Conservation (phyloP, 768 basidiomycete genomes). For the Leccinum incarnatum region DNA sequence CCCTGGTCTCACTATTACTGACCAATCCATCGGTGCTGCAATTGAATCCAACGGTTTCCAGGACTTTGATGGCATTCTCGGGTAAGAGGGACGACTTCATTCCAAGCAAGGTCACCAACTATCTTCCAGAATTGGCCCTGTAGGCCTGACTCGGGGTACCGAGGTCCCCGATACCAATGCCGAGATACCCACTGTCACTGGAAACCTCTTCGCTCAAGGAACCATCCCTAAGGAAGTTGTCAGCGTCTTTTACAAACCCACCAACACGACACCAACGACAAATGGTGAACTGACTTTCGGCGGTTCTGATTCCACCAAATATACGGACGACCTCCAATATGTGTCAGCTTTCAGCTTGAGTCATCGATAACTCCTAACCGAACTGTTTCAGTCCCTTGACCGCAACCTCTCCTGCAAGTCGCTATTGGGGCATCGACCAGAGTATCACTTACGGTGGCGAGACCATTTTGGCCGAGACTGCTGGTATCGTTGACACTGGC, state of each 20-base stretch:
- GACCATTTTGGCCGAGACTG: conserved; percentile 43
- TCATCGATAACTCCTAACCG: neutral
- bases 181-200: conserved; percentile 54
- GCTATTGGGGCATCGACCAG: conserved; percentile 63
- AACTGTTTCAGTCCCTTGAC: conserved; percentile 42
- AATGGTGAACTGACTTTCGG: conserved; percentile 62
- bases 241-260: conserved; percentile 54
- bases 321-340: conserved; percentile 40
- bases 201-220: conserved; percentile 47
- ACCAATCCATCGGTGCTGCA: conserved; percentile 68
- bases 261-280: conserved; percentile 16
- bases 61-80: conserved; percentile 62
- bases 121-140: conserved; percentile 54
- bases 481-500: conserved; percentile 63
- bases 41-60: conserved; percentile 39
- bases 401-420: conserved; percentile 40
- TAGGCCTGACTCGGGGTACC: conserved; percentile 47
- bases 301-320: conserved; percentile 25
- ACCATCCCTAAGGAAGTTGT: conserved; percentile 40
- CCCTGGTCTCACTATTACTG: conserved; percentile 43
- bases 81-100: conserved; percentile 37
- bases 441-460: conserved; percentile 49
- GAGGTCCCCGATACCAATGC: neutral
- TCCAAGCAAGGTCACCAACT: neutral
- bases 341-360: conserved; percentile 29